Base-by-base conservation (phyloP, 331 rosid genomes). In the Cucumis variabilis region DNA sequence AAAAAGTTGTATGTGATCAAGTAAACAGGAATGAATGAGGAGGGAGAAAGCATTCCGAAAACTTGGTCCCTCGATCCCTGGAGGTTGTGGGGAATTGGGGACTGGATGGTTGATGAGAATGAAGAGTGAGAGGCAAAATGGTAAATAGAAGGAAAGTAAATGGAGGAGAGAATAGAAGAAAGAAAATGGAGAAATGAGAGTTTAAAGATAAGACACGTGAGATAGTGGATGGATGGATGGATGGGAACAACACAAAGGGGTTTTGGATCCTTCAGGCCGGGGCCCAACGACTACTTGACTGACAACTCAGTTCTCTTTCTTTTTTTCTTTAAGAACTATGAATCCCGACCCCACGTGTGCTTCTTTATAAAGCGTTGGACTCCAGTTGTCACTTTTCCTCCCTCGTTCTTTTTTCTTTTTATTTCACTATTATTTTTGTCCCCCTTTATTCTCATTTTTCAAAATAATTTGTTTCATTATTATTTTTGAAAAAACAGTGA, bases 131-230 rank as follows among this genome's bases (percentile, higher is more conserved):
- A 33, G 83, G 67, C 7, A 51, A 51, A 25, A n/a, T 78, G 23
- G 67, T 51, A 51, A 78, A 51, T 78, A 78, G 7, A 5, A 7
- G 65, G 44, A 78, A 23, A 15, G 65, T 78, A 14, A 25, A 66
- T n/a, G 44, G 1, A 9, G 46, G 24, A 25, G 13, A n/a, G 16
- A 25, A 33, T 33, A 33, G 4, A 33, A 0, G 60, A 25, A 27
- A 70, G 14, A 69, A 27, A 69, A 69, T 33, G 50, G 78, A 48
- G 77, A 75, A 20, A 25, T 25, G 27, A 44, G 63, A 37, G 44
- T 37, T 48, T 77, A 37, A 33, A 48, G 83, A 78, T 19, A 50
- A 50, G 65, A n/a, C 83, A 77, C 83, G 83, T 77, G 83, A 77
- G 83, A 76, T 76, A 23, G 62, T 76, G 63, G 27, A 37, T 37